These are phyloP conservation scores for Fusarium papillatum DNA, from an alignment of 2,329 filamentous ascomycete genomes.

Conservation along the genomic window DNA sequence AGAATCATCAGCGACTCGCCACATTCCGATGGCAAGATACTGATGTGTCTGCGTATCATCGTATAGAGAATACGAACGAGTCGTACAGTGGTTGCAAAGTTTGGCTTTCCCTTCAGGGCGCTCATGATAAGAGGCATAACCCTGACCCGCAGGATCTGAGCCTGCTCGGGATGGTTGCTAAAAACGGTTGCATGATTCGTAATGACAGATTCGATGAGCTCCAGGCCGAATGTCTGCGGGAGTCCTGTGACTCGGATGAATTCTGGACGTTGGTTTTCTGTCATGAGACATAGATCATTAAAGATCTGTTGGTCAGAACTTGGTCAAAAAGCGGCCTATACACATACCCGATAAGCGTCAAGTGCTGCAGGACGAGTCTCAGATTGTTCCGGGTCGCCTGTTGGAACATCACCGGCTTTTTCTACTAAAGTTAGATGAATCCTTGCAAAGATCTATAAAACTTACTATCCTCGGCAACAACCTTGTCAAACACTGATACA, in stretches of 20 bases:
- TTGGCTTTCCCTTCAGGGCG: conserved; percentile 81
- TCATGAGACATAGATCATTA: conserved; percentile 89
- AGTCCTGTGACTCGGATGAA: conserved; percentile 86
- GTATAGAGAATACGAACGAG: conserved; percentile 87
- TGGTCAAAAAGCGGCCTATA: neutral
- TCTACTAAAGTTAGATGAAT: conserved; percentile 48
- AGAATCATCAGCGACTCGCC: conserved; percentile 86
- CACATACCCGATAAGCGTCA: conserved; percentile 81
- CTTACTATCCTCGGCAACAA: conserved; percentile 84
- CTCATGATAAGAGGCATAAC: conserved; percentile 89
- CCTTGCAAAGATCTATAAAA: conserved; percentile 25
- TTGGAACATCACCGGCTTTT: conserved; percentile 63
- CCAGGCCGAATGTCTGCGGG: conserved; percentile 86
- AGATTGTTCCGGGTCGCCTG: conserved; percentile 73
- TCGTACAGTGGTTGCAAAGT: conserved; percentile 86
- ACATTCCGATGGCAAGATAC: conserved; percentile 81
- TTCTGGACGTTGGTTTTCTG: conserved; percentile 85
- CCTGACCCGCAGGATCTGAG: conserved; percentile 80
- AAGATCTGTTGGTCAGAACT: conserved; percentile 71
- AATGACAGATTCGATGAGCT: conserved; percentile 92
- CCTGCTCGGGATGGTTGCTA: conserved; percentile 82
- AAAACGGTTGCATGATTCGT: conserved; percentile 89
- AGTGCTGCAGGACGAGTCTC: conserved; percentile 81
- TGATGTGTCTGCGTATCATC: conserved; percentile 82
- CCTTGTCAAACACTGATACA: conserved; percentile 93